These are phyloP conservation scores for Tuber calosporum DNA, from an alignment of 495 filamentous ascomycete genomes.

Conservation along the genomic window DNA sequence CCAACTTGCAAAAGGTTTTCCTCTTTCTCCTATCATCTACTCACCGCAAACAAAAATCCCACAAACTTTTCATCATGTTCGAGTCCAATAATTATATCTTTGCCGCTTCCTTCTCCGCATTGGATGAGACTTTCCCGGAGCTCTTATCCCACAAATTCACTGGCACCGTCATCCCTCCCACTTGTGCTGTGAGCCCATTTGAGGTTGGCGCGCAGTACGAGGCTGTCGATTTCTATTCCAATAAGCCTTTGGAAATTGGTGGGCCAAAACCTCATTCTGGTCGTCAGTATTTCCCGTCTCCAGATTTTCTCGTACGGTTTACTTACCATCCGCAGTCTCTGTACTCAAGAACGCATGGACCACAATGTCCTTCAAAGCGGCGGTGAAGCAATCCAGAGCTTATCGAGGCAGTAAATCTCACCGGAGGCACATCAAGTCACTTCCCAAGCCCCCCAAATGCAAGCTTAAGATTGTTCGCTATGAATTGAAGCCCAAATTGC, in stretches of 20 bases:
- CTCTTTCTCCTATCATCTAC: no score
- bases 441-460: neutral
- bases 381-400: neutral
- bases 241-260: neutral
- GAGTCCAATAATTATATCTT: neutral
- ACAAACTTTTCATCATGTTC: neutral
- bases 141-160: neutral
- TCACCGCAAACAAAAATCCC: no score
- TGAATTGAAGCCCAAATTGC: neutral
- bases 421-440: rapidly evolving
- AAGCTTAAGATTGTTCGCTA: neutral
- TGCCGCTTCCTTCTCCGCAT: neutral
- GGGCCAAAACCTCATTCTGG: rapidly evolving
- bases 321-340: neutral
- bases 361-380: neutral
- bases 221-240: neutral
- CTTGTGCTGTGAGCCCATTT: neutral
- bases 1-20: no score
- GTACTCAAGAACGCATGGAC: neutral
- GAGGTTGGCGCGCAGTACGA: neutral
- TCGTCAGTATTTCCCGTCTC: neutral
- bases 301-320: neutral
- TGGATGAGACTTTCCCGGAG: neutral
- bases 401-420: rapidly evolving
- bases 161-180: neutral